These are phyloP conservation scores for Mortierella antarctica DNA, from an alignment of 192 early-diverging fungal species.

Conservation along the genomic window DNA sequence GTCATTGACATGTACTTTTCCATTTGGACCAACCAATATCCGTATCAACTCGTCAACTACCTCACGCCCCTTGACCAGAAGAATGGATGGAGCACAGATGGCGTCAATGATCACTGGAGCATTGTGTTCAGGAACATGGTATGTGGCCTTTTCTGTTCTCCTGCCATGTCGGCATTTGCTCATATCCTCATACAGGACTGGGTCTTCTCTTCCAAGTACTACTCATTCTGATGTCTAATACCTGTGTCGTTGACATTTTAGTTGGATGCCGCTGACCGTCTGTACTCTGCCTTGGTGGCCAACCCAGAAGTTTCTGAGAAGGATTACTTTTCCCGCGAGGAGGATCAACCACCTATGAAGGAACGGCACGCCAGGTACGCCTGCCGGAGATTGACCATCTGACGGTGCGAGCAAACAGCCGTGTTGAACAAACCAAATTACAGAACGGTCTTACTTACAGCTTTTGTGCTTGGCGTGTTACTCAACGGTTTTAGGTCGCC, in stretches of 20 bases:
- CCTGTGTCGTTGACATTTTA: constrained; percentile 2
- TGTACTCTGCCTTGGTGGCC: constrained; percentile 50
- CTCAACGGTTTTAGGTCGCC: constrained; percentile 47
- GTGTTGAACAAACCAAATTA: too few species aligned
- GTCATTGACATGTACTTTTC: constrained; percentile 67
- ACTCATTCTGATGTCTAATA: background rate
- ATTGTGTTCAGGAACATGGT: constrained; percentile 62
- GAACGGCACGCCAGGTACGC: constrained; percentile 53
- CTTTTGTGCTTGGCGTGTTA: background rate
- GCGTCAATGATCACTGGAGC: constrained; percentile 58
- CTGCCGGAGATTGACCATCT: too few species aligned
- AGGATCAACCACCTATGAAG: constrained; percentile 42
- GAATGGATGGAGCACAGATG: constrained; percentile 55
- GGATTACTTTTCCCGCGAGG: constrained; percentile 56
- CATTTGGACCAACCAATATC: constrained; percentile 71
- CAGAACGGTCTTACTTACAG: too few species aligned
- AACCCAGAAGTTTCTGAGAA: constrained; percentile 45
- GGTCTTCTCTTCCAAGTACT: background rate
- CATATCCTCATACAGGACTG: background rate
- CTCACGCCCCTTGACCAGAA: constrained; percentile 56
- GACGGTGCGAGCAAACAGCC: too few species aligned
- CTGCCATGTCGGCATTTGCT: background rate
- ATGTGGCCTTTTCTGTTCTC: background rate
- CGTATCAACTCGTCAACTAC: constrained; percentile 63
- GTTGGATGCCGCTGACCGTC: constrained; percentile 57